These are phyloP conservation scores for Magnusiomyces magnusii DNA, from an alignment of 1,139 yeast species.

Conservation along the genomic window DNA sequence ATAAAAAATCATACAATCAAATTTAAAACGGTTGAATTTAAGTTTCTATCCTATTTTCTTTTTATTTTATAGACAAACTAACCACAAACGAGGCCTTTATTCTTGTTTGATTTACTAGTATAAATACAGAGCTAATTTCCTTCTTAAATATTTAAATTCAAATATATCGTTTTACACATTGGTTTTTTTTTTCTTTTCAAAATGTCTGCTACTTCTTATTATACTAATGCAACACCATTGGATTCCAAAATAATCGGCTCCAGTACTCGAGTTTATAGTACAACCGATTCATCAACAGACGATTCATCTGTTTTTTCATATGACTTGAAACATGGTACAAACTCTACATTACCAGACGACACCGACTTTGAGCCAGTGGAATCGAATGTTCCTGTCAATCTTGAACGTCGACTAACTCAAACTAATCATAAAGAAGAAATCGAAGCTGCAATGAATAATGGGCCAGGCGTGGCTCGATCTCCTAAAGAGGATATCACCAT, in stretches of 20 bases:
- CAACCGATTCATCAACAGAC: constrained; percentile 9
- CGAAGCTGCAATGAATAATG: constrained; percentile 19
- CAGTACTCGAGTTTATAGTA: constrained; percentile 22
- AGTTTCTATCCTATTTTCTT: no score
- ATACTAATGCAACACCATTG: constrained; percentile 18
- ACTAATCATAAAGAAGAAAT: constrained; percentile 33
- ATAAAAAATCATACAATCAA: no score
- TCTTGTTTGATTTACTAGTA: background rate
- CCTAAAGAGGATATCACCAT: constrained; percentile 20
- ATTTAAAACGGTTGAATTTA: no score
- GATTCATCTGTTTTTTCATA: constrained; percentile 31
- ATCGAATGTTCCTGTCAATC: constrained; percentile 28
- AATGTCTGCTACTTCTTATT: constrained; percentile 10
- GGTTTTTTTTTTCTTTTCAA: background rate
- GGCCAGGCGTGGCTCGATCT: constrained; percentile 34
- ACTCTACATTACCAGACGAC: constrained; percentile 31
- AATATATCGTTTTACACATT: background rate
- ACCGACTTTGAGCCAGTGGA: constrained; percentile 32
- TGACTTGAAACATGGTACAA: constrained; percentile 29
- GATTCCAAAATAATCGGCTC: constrained; percentile 21
- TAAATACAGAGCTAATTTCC: background rate
- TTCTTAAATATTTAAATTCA: background rate
- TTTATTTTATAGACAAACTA: no score
- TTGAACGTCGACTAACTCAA: constrained; percentile 34
- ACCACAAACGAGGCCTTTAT: no score